Evolutionary conservation across 73 alveolate genomes (phyloP).

Genomic region (Diophrys sp.): DNA sequence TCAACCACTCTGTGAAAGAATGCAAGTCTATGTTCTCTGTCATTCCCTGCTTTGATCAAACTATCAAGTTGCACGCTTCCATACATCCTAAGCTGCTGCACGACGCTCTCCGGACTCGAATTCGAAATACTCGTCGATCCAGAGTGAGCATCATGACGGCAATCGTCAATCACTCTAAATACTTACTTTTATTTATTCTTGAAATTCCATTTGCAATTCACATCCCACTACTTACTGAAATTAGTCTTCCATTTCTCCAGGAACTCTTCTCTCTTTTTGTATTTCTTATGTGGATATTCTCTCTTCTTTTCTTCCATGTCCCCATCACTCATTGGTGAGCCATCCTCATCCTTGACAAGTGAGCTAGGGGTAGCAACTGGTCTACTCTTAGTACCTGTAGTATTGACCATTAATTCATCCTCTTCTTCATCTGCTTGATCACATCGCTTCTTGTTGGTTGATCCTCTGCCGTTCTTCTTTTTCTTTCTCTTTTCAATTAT

Average conservation of each 20-base stretch:
- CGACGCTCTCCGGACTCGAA: too few relatives aligned
- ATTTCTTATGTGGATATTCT: constrained; percentile 54
- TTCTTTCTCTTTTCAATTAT: constrained; percentile 35
- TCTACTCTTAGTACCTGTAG: constrained; percentile 37
- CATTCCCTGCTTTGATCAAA: constrained; percentile 25
- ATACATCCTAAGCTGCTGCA: constrained; percentile 53
- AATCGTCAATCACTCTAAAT: not conserved
- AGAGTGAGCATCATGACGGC: too few relatives aligned
- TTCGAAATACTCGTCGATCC: too few relatives aligned
- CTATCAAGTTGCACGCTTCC: constrained; percentile 65
- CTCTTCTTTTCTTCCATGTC: not conserved
- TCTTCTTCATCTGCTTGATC: constrained; percentile 20
- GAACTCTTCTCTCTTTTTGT: constrained; percentile 41
- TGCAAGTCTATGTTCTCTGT: constrained; percentile 29
- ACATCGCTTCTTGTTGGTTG: constrained; percentile 1
- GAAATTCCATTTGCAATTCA: constrained; percentile 57
- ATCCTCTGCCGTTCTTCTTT: constrained; percentile 11
- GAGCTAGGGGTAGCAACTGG: not conserved
- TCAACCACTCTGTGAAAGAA: constrained; percentile 24
- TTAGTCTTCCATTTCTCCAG: constrained; percentile 47
- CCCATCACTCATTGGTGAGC: too few relatives aligned
- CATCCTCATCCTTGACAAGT: too few relatives aligned
- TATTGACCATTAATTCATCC: too few relatives aligned
- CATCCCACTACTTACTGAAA: constrained; percentile 65
- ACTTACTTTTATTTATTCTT: constrained; percentile 35